Conservation (phyloP, 1,284 basidiomycete species). For the Tilletia walkeri region DNA sequence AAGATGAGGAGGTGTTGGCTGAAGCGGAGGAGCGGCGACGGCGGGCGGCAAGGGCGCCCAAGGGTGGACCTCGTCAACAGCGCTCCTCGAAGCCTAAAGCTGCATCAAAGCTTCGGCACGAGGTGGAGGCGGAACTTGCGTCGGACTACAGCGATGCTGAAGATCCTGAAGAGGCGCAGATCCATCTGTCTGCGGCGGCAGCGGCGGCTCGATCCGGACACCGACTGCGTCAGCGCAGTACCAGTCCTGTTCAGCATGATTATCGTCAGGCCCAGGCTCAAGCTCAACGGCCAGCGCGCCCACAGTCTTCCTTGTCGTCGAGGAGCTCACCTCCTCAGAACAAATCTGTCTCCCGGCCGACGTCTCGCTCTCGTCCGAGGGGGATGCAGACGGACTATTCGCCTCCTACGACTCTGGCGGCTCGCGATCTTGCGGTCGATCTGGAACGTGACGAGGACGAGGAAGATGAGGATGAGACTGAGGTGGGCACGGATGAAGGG, state of each 20-base stretch:
- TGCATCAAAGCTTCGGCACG: background rate
- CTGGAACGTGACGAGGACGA: background rate
- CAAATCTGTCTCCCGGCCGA: background rate
- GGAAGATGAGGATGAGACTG: background rate
- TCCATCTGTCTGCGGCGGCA: background rate
- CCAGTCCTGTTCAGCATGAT: background rate
- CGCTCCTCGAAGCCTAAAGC: background rate
- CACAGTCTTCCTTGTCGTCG: background rate
- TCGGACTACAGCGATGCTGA: conserved; percentile 13
- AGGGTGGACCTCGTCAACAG: background rate
- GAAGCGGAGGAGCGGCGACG: background rate
- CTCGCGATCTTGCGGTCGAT: background rate
- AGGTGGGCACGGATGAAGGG: background rate
- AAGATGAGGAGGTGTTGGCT: background rate
- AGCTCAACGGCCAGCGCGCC: background rate
- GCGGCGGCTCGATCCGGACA: background rate
- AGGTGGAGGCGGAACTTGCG: background rate
- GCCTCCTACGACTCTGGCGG: background rate
- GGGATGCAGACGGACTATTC: background rate
- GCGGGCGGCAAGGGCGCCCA: background rate
- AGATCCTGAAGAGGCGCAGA: background rate
- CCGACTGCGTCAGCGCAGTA: background rate
- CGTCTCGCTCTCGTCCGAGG: background rate
- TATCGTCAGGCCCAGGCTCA: background rate
- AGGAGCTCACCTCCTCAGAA: background rate